phyloP scores from a whole-genome alignment of 2,329 filamentous ascomycete species.

The Graphilbum sp. region DNA sequence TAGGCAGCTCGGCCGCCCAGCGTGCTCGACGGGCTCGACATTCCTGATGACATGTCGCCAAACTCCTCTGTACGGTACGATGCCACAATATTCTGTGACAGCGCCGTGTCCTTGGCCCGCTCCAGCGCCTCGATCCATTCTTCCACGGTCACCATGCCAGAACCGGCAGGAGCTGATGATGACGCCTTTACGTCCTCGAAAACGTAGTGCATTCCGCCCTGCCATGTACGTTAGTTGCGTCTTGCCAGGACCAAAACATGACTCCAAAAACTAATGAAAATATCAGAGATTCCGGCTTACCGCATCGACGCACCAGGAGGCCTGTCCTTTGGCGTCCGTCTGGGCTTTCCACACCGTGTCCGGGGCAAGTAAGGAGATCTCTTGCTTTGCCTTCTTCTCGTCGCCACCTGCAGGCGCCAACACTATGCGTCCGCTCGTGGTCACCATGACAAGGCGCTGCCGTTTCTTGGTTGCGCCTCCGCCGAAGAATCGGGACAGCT shows the following conservation, averaged over 20 bases:
- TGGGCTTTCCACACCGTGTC: slow-evolving; percentile 68
- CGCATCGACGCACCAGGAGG: slow-evolving; percentile 81
- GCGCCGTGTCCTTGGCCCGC: slow-evolving; percentile 67
- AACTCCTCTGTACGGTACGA: slow-evolving; percentile 55
- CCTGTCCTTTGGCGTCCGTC: slow-evolving; percentile 72
- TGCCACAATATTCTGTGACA: slow-evolving; percentile 52
- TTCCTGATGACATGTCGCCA: slow-evolving; percentile 49
- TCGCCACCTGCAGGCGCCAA: slow-evolving; percentile 84
- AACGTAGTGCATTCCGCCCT: slow-evolving; percentile 80
- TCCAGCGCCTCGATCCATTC: slow-evolving; percentile 90
- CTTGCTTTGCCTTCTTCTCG: slow-evolving; percentile 87
- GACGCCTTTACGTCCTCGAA: slow-evolving; percentile 85
- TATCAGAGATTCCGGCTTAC: slow-evolving; percentile 40
- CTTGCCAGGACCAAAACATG: not conserved
- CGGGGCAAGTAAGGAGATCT: slow-evolving; percentile 64
- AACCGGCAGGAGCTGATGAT: slow-evolving; percentile 36
- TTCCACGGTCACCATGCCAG: slow-evolving; percentile 51
- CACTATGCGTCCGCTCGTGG: slow-evolving; percentile 76
- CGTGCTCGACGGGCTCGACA: slow-evolving; percentile 66
- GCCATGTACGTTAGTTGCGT: not conserved
- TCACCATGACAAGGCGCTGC: slow-evolving; percentile 87
- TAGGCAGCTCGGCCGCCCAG: slow-evolving; percentile 42
- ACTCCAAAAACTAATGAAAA: not conserved
- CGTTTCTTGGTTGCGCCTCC: slow-evolving; percentile 84
- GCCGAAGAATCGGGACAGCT: slow-evolving; percentile 85